Percentiles rank a stretch among this genome's conserved stretches.
Conservation (phyloP, 345 rosid genomes). For the Dipteronia sinensis region DNA sequence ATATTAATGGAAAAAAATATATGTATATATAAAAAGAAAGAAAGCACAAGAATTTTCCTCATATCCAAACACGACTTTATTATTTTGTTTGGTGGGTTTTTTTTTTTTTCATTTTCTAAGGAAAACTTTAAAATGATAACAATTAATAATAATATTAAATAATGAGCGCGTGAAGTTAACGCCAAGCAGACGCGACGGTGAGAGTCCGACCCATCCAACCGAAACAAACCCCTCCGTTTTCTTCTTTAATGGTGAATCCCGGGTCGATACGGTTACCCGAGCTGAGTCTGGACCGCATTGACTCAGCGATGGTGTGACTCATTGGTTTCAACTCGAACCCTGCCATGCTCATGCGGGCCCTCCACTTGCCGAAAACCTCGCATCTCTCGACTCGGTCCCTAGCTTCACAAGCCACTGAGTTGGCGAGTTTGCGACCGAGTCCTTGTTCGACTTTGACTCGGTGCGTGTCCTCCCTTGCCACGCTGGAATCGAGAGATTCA, state of each 20-base stretch:
- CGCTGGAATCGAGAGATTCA: constrained; percentile 74
- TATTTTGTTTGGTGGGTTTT: constrained; percentile 33
- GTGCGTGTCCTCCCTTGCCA: constrained; percentile 39
- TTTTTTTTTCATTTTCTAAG: constrained; percentile 37
- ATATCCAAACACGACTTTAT: constrained; percentile 43
- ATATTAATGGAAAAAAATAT: not conserved
- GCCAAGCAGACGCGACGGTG: constrained; percentile 97
- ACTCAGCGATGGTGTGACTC: constrained; percentile 59
- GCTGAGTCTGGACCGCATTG: constrained; percentile 53
- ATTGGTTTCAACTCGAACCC: constrained; percentile 70
- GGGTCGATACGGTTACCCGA: constrained; percentile 51
- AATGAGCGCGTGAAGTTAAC: constrained; percentile 50
- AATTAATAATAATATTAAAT: constrained; percentile 40
- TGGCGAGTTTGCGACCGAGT: constrained; percentile 60
- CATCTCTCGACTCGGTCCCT: constrained; percentile 84
- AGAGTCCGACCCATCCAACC: constrained; percentile 92
- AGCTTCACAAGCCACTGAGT: constrained; percentile 90
- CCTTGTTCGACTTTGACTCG: constrained; percentile 66
- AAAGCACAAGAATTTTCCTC: constrained; percentile 22
- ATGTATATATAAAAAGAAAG: not conserved
- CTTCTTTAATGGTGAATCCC: constrained; percentile 79
- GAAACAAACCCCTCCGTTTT: constrained; percentile 75
- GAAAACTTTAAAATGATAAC: constrained; percentile 42
- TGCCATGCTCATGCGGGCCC: constrained; percentile 93
- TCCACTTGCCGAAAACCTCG: constrained; percentile 96